Conservation (phyloP, 179 eudicot species). For the Spergularia azorica region DNA sequence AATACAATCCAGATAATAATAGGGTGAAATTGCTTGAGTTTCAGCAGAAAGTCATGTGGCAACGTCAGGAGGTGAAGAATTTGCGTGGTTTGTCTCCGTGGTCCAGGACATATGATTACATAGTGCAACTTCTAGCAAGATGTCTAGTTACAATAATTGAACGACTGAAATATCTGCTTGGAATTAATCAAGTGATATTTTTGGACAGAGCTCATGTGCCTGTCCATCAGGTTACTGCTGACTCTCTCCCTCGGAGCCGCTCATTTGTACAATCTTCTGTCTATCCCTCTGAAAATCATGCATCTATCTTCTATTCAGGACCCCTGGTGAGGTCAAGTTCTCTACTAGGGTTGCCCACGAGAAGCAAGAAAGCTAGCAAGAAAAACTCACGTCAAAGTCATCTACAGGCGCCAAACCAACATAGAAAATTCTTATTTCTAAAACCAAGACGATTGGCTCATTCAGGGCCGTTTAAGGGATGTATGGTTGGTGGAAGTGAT, state of each 20-base stretch:
- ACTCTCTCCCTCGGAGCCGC: constrained; percentile 42
- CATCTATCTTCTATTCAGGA: constrained; percentile 48
- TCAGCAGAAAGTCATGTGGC: constrained; percentile 52
- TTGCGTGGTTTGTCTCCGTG: constrained; percentile 47
- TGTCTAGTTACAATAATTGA: constrained; percentile 40
- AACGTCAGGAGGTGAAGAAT: constrained; percentile 50
- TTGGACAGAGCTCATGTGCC: constrained; percentile 22
- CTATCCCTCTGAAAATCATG: constrained; percentile 35
- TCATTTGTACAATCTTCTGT: constrained; percentile 45
- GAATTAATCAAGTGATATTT: constrained; percentile 35
- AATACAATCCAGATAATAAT: constrained; percentile 35
- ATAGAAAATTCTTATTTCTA: constrained; percentile 31
- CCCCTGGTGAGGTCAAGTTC: constrained; percentile 45
- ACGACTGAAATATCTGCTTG: constrained; percentile 39
- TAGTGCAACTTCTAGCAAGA: constrained; percentile 38
- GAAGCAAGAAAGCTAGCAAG: constrained; percentile 36
- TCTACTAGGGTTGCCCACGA: constrained; percentile 35
- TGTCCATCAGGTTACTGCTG: constrained; percentile 17
- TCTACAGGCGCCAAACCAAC: constrained; percentile 24
- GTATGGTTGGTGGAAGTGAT: constrained; percentile 40
- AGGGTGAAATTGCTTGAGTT: constrained; percentile 45
- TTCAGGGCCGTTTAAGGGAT: constrained; percentile 49
- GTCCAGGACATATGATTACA: constrained; percentile 41
- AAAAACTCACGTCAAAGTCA: constrained; percentile 33
- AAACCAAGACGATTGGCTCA: constrained; percentile 37